Evolutionary conservation across 2,329 filamentous ascomycete species (phyloP).

Genomic region (Dothistroma pini): DNA sequence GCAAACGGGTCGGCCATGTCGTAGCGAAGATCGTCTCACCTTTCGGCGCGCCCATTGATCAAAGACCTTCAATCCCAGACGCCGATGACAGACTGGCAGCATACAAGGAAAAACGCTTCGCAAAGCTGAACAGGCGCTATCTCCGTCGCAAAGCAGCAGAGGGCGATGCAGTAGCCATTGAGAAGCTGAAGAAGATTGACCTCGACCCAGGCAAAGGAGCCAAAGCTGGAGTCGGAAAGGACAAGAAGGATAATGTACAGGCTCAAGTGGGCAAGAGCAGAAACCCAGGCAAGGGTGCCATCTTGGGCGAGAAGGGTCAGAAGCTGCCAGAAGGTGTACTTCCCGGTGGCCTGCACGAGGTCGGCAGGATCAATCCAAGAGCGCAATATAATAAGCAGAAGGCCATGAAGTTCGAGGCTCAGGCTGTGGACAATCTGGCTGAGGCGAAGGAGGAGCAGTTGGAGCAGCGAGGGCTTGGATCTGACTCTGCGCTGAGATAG

Average conservation of each 20-base stretch:
- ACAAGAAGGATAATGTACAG: conserved; percentile 26
- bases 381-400: conserved; percentile 29
- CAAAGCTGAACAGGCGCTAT: conserved; percentile 50
- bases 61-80: conserved; percentile 63
- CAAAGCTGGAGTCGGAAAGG: conserved; percentile 29
- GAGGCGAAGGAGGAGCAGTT: conserved; percentile 27
- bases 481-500: conserved; percentile 18
- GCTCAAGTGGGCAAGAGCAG: conserved; percentile 20
- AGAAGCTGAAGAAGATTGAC: conserved; percentile 26
- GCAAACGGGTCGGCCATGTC: conserved; percentile 65
- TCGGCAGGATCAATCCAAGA: conserved; percentile 30
- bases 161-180: conserved; percentile 30
- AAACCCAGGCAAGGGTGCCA: conserved; percentile 22
- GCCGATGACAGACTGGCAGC: conserved; percentile 58
- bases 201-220: conserved; percentile 30
- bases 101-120: conserved; percentile 53
- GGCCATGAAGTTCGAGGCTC: conserved; percentile 26
- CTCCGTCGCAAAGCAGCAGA: conserved; percentile 30
- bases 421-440: conserved; percentile 27
- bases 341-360: conserved; percentile 31
- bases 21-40: conserved; percentile 72
- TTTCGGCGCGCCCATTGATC: conserved; percentile 59
- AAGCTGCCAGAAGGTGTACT: conserved; percentile 33
- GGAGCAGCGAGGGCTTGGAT: conserved; percentile 18
- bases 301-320: conserved; percentile 32